Percentiles rank a stretch among this genome's conserved stretches.
These are phyloP conservation scores for Parastagonospora nodorum DNA, from an alignment of 2,329 filamentous ascomycete genomes.

Conservation along the genomic window DNA sequence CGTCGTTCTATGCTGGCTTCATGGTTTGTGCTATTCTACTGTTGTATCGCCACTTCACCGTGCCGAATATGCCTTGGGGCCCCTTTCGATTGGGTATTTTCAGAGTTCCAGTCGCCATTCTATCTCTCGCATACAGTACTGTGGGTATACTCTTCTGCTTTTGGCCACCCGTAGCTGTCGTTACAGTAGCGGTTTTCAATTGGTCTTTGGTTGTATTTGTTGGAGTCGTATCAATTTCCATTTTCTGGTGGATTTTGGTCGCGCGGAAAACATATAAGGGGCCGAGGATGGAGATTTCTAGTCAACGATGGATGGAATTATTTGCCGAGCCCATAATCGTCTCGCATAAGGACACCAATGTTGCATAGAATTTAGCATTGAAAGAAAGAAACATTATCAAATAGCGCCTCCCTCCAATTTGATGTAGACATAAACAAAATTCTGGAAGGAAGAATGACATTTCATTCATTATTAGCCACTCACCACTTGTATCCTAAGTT, in stretches of 20 bases:
- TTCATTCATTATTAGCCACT: too few species aligned
- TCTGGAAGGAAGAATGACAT: too few species aligned
- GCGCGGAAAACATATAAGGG: conserved; percentile 22
- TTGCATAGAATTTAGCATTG: too few species aligned
- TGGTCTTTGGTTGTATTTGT: conserved; percentile 22
- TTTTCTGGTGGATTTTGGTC: conserved; percentile 13
- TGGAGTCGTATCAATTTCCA: conserved; percentile 10
- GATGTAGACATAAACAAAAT: too few species aligned
- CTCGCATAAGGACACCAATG: too few species aligned
- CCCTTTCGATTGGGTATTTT: conserved; percentile 9
- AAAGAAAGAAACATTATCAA: too few species aligned
- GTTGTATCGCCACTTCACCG: conserved; percentile 8
- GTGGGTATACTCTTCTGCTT: conserved; percentile 22
- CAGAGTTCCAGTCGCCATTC: conserved; percentile 10
- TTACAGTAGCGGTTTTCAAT: conserved; percentile 17
- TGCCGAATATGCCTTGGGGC: conserved; percentile 6
- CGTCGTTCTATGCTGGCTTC: conserved; percentile 15
- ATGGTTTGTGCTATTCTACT: conserved; percentile 12
- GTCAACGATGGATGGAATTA: too few species aligned
- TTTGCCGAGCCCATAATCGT: too few species aligned
- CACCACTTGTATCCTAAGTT: too few species aligned
- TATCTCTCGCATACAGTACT: conserved; percentile 12
- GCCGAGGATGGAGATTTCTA: conserved; percentile 14
- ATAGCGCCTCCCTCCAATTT: too few species aligned
- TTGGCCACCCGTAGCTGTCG: conserved; percentile 11